These are phyloP conservation scores for Saccharum spontaneum DNA, from an alignment of 176 grass and related monocot genomes.

Conservation along the genomic window DNA sequence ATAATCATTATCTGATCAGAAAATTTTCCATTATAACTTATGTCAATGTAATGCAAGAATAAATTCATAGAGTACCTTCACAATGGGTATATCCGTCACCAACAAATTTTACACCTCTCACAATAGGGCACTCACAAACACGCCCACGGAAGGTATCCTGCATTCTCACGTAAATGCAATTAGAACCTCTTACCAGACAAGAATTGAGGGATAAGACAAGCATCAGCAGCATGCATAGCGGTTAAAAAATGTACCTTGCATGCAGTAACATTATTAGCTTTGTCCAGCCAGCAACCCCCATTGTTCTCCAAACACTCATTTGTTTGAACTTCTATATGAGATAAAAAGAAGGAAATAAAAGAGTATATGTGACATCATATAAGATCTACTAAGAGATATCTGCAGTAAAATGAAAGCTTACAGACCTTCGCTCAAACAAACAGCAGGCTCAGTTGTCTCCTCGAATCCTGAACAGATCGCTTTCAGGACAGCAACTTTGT, in stretches of 20 bases:
- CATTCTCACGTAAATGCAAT: constrained; percentile 19
- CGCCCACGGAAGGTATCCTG: constrained; percentile 95
- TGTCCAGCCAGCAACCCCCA: constrained; percentile 85
- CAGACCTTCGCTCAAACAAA: constrained; percentile 82
- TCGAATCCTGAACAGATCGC: constrained; percentile 89
- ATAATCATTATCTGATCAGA: background rate
- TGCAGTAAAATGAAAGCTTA: constrained; percentile 4
- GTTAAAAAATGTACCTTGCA: constrained; percentile 70
- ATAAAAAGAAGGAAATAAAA: constrained; percentile 20
- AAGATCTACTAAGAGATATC: constrained; percentile 35
- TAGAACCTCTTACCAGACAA: constrained; percentile 26
- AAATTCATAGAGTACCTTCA: constrained; percentile 63
- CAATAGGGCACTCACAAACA: constrained; percentile 83
- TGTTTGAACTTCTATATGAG: constrained; percentile 72
- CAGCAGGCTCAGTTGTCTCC: constrained; percentile 80
- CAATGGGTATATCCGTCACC: constrained; percentile 91
- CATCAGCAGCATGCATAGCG: background rate
- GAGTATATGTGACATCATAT: constrained; percentile 14
- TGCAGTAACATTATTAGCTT: constrained; percentile 66
- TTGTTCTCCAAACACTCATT: constrained; percentile 97
- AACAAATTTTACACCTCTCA: constrained; percentile 79
- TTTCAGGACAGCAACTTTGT: constrained; percentile 84
- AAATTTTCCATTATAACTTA: background rate
- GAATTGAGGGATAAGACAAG: constrained; percentile 1
- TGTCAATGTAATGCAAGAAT: constrained; percentile 23